These are phyloP conservation scores for Neonectria punicea DNA, from an alignment of 2,329 filamentous ascomycete species.

Conservation along the genomic window DNA sequence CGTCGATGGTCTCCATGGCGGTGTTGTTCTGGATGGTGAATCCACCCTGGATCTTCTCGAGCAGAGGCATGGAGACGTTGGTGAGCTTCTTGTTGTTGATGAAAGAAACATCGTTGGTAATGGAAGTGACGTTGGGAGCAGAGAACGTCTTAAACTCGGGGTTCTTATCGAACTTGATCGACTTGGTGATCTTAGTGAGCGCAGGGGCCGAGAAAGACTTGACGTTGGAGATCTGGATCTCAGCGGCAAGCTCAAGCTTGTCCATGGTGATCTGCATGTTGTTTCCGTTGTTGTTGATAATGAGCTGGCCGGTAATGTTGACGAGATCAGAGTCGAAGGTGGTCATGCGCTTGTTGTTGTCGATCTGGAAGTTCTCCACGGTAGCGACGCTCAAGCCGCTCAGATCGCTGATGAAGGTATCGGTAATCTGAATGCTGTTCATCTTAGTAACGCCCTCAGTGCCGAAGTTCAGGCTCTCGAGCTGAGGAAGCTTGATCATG, in stretches of 20 bases:
- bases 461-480: conserved; percentile 61
- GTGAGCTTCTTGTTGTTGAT: conserved; percentile 69
- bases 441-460: conserved; percentile 72
- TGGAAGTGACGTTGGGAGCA: conserved; percentile 76
- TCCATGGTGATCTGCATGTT: conserved; percentile 78
- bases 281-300: conserved; percentile 83
- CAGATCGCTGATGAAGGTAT: conserved; percentile 84
- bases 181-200: conserved; percentile 78
- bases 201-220: conserved; percentile 78
- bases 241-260: conserved; percentile 72
- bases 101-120: conserved; percentile 68
- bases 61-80: conserved; percentile 80
- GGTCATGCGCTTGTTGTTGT: conserved; percentile 88
- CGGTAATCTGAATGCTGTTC: conserved; percentile 77
- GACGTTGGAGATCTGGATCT: conserved; percentile 75
- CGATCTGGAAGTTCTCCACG: conserved; percentile 80
- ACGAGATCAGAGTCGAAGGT: conserved; percentile 80
- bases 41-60: conserved; percentile 79
- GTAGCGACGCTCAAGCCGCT: conserved; percentile 82
- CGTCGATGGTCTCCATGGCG: conserved; percentile 69
- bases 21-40: conserved; percentile 94
- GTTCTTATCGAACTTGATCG: conserved; percentile 87
- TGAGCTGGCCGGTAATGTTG: conserved; percentile 77
- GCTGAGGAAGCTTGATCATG: conserved; percentile 76
- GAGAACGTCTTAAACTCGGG: conserved; percentile 67